Conservation (phyloP, 192 early-diverging fungal genomes). For the Cladochytrium replicatum region DNA sequence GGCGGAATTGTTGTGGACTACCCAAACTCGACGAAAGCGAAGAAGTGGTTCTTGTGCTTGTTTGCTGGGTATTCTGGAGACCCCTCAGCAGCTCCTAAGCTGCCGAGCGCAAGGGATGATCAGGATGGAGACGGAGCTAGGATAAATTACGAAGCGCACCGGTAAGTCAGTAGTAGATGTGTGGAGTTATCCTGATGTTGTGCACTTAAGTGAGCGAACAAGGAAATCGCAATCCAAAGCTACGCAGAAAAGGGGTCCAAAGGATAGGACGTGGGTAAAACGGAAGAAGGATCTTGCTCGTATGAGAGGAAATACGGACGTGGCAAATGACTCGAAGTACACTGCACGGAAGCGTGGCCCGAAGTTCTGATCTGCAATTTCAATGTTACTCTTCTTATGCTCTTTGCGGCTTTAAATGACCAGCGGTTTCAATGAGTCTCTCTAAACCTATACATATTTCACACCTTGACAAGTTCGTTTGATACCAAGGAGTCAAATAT, state of each 20-base stretch:
- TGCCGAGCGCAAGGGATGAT: conserved; percentile 56
- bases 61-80: conserved; percentile 77
- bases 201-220: no score
- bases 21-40: conserved; percentile 92
- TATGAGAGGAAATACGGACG: conserved; percentile 62
- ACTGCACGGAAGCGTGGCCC: conserved; percentile 86
- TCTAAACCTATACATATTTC: no score
- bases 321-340: conserved; percentile 83
- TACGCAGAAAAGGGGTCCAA: conserved; percentile 38
- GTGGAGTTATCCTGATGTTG: no score
- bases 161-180: neutral
- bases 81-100: conserved; percentile 31
- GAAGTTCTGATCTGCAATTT: no score
- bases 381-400: no score
- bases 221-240: neutral
- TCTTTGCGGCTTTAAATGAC: no score
- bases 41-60: conserved; percentile 92
- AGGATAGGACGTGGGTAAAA: conserved; percentile 82
- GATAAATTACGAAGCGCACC: no score
- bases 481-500: no score
- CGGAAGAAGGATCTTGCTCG: conserved; percentile 84
- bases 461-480: no score
- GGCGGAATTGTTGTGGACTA: conserved; percentile 93
- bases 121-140: conserved; percentile 58
- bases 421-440: no score